Percentiles rank a stretch among this genome's conserved stretches.
phyloP scores from a whole-genome alignment of 2,329 filamentous ascomycete species.

The Fusarium sp. region DNA sequence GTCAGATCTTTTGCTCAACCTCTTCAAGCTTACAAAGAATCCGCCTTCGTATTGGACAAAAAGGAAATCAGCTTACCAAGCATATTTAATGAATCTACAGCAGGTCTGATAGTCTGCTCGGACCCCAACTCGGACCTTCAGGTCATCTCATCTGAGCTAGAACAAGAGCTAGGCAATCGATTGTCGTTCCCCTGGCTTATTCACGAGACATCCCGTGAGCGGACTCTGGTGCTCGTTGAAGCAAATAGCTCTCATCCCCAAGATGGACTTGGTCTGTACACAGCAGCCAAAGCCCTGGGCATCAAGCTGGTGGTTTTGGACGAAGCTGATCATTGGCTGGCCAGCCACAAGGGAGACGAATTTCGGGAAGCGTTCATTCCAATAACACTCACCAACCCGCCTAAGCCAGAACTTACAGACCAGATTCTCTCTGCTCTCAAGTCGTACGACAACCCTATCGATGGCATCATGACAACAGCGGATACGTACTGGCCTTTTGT shows the following conservation, averaged over 20 bases:
- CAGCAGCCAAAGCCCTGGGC: not conserved
- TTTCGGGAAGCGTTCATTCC: not conserved
- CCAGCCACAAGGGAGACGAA: not conserved
- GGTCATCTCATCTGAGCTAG: not conserved
- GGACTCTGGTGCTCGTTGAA: constrained; percentile 6
- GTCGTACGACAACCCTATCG: not conserved
- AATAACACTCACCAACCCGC: not conserved
- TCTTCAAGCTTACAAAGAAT: not conserved
- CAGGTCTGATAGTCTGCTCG: not conserved
- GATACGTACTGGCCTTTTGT: constrained; percentile 18
- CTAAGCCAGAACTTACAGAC: not conserved
- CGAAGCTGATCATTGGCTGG: constrained; percentile 4
- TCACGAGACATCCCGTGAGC: not conserved
- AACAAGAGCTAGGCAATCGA: constrained; percentile 9
- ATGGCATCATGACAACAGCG: constrained; percentile 10
- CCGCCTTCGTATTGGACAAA: not conserved
- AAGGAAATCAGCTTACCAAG: not conserved
- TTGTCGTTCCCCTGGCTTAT: constrained; percentile 10
- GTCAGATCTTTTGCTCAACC: not conserved
- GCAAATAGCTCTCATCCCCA: constrained; percentile 12
- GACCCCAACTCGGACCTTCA: not conserved
- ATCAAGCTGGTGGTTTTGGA: constrained; percentile 14
- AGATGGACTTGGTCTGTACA: constrained; percentile 11
- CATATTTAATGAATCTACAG: not conserved
- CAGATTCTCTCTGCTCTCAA: not conserved